Conservation (phyloP, 345 rosid species). For the Eucalyptus melliodora region DNA sequence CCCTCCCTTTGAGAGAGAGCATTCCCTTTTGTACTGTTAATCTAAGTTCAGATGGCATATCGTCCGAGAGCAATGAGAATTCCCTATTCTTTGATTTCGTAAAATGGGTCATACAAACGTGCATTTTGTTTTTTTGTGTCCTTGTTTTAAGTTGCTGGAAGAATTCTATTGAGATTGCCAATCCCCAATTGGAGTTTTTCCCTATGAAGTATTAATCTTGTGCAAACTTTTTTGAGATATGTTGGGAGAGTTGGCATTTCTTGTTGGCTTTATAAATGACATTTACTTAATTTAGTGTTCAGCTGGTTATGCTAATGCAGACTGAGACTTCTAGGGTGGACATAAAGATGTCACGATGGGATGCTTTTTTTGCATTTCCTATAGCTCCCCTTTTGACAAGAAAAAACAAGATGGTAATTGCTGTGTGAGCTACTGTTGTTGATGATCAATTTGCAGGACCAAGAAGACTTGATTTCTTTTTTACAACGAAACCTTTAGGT, state of each 20-base stretch:
- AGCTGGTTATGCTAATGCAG: background rate
- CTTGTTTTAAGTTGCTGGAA: background rate
- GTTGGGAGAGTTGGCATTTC: background rate
- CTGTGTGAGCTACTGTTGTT: background rate
- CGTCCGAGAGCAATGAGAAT: background rate
- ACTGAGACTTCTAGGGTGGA: background rate
- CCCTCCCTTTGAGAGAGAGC: background rate
- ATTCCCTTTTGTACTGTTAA: background rate
- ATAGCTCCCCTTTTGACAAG: background rate
- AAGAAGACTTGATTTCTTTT: background rate
- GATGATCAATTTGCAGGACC: background rate
- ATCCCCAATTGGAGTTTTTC: background rate
- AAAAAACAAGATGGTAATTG: background rate
- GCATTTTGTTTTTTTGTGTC: background rate
- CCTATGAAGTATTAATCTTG: background rate
- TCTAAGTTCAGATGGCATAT: background rate
- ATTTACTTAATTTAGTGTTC: background rate
- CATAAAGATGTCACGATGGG: background rate
- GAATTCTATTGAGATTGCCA: background rate
- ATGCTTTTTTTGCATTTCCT: background rate
- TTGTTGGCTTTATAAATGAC: background rate
- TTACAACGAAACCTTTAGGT: background rate
- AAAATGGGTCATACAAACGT: background rate
- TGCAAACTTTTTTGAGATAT: background rate
- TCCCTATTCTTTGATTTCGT: background rate